Conservation (phyloP, 768 basidiomycete genomes). For the Boletus rufocinnamomeus region DNA sequence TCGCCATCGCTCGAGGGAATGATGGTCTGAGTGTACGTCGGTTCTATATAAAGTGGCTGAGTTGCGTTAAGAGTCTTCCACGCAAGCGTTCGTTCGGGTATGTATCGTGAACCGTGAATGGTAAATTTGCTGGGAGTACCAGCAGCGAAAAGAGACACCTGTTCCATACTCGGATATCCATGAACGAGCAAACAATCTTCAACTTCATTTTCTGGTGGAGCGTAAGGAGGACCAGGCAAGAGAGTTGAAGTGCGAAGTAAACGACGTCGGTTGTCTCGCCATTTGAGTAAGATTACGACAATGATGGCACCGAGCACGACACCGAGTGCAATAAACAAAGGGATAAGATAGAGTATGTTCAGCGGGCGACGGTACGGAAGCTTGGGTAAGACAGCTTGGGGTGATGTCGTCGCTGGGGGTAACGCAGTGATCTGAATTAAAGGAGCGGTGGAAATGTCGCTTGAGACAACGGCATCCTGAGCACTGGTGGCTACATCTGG, state of each 20-base stretch:
- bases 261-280: conserved; percentile 6
- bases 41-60: conserved; percentile 4
- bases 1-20: conserved; percentile 29
- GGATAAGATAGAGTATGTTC: conserved; percentile 31
- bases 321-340: conserved; percentile 31
- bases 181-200: conserved; percentile 19
- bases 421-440: conserved; percentile 39
- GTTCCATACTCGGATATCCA: conserved; percentile 29
- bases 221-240: conserved; percentile 30
- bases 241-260: conserved; percentile 20
- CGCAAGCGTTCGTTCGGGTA: conserved; percentile 12
- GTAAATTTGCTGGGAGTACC: conserved; percentile 34
- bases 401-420: conserved; percentile 26
- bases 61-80: conserved; percentile 11
- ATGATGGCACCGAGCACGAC: conserved; percentile 26
- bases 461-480: conserved; percentile 2
- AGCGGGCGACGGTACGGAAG: conserved; percentile 22
- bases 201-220: conserved; percentile 20
- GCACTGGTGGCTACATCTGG: background rate
- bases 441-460: conserved; percentile 13
- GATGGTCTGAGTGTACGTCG: conserved; percentile 14
- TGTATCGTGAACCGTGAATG: conserved; percentile 31
- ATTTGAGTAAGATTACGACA: conserved; percentile 12
- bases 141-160: conserved; percentile 26
- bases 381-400: conserved; percentile 18